These are phyloP conservation scores for Trichoderma sp. DNA, from an alignment of 2,329 filamentous ascomycete species.

Conservation along the genomic window DNA sequence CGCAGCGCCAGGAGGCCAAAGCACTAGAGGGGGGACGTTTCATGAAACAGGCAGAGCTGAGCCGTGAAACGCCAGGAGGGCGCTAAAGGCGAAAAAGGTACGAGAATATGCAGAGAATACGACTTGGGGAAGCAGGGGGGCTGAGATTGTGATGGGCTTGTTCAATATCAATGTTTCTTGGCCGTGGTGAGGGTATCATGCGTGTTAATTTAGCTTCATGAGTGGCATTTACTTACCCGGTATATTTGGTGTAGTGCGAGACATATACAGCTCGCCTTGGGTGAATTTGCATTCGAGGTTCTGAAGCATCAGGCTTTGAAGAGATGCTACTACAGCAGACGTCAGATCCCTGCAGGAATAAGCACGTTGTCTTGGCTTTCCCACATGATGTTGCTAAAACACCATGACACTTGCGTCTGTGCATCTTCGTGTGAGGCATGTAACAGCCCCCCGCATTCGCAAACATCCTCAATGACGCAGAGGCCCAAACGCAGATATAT, in stretches of 20 bases:
- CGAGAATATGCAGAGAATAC: not conserved
- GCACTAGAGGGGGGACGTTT: slow-evolving; percentile 1
- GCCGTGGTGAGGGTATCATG: not conserved
- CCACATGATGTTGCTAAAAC: not conserved
- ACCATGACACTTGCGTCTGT: not conserved
- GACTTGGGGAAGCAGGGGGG: not conserved
- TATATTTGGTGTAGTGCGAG: not conserved
- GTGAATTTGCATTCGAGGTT: not conserved
- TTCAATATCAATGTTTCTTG: not conserved
- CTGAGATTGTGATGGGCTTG: not conserved
- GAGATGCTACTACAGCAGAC: not conserved
- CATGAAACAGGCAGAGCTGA: slow-evolving; percentile 17
- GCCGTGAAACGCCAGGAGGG: slow-evolving; percentile 17
- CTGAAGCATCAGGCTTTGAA: not conserved
- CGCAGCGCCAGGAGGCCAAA: not conserved
- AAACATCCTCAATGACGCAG: not conserved
- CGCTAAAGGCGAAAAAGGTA: slow-evolving; percentile 10
- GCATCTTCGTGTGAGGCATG: not conserved
- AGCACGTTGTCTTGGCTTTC: slow-evolving; percentile 22
- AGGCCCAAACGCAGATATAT: not conserved
- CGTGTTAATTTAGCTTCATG: not conserved
- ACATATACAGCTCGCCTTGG: not conserved
- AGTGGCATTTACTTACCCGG: not conserved
- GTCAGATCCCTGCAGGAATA: not conserved
- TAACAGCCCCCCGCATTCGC: not conserved